Percentiles rank a stretch among this genome's conserved stretches.
Conservation (phyloP, 257 asterid species). For the Rehmannia glutinosa region DNA sequence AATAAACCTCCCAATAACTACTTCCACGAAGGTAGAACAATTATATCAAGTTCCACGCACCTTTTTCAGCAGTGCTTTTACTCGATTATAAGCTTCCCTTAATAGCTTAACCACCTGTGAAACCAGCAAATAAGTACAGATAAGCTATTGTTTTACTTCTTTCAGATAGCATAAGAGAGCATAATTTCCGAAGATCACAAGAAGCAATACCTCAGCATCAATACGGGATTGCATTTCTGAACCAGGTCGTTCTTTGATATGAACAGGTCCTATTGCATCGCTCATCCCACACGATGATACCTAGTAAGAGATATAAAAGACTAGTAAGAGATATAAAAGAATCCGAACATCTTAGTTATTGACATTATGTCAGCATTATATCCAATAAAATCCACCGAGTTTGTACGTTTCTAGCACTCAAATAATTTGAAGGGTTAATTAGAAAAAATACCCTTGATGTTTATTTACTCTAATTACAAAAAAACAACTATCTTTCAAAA, state of each 20-base stretch:
- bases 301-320: slow-evolving; percentile 29
- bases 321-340: too few species aligned
- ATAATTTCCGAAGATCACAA: not conserved
- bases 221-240: slow-evolving; percentile 74
- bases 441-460: not conserved
- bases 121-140: slow-evolving; percentile 2
- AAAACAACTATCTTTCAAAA: too few species aligned
- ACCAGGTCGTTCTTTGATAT: slow-evolving; percentile 71
- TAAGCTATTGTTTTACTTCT: not conserved
- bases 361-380: not conserved
- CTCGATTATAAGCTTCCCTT: slow-evolving; percentile 74
- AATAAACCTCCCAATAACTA: not conserved
- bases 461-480: too few species aligned
- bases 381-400: not conserved
- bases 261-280: slow-evolving; percentile 72
- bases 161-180: not conserved
- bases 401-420: not conserved
- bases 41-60: slow-evolving; percentile 18
- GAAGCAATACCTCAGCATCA: slow-evolving; percentile 62
- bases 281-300: slow-evolving; percentile 77
- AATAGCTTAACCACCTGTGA: slow-evolving; percentile 61
- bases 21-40: not conserved
- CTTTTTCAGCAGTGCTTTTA: slow-evolving; percentile 60
- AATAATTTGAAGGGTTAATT: not conserved
- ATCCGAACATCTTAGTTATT: not conserved